Evolutionary conservation across 345 rosid genomes (phyloP).

Genomic region (Boechera divaricarpa): DNA sequence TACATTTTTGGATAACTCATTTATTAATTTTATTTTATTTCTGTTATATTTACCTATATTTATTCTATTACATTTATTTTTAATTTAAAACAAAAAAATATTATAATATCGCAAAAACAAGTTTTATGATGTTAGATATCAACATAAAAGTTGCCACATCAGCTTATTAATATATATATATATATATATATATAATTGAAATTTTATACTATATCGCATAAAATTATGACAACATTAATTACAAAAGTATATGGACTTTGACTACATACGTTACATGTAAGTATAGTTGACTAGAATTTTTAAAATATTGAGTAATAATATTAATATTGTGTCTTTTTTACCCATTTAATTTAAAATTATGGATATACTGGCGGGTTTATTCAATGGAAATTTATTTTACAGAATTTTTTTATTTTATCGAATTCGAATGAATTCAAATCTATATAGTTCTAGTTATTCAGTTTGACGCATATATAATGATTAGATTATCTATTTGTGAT

Average conservation of each 20-base stretch:
- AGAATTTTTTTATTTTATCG: no score
- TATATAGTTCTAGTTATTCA: no score
- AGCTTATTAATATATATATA: no score
- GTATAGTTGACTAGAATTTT: neutral
- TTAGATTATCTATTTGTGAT: no score
- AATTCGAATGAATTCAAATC: no score
- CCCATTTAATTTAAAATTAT: neutral
- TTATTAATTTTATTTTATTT: neutral
- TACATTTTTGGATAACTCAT: slow-evolving; percentile 3
- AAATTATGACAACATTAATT: neutral
- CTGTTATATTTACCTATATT: neutral
- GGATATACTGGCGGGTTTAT: neutral
- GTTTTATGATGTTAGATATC: neutral
- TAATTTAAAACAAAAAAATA: neutral
- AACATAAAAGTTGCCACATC: no score
- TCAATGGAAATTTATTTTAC: no score
- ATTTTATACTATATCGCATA: no score
- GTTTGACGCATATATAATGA: neutral
- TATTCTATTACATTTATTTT: neutral
- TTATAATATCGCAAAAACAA: neutral
- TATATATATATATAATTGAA: no score
- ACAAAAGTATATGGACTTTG: neutral
- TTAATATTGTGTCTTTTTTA: no score
- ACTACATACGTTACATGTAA: slow-evolving; percentile 9
- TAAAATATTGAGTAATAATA: neutral